Percentiles rank a stretch among this genome's conserved stretches.
Conservation (phyloP, 345 rosid genomes). For the Rhodomyrtus tomentosa region DNA sequence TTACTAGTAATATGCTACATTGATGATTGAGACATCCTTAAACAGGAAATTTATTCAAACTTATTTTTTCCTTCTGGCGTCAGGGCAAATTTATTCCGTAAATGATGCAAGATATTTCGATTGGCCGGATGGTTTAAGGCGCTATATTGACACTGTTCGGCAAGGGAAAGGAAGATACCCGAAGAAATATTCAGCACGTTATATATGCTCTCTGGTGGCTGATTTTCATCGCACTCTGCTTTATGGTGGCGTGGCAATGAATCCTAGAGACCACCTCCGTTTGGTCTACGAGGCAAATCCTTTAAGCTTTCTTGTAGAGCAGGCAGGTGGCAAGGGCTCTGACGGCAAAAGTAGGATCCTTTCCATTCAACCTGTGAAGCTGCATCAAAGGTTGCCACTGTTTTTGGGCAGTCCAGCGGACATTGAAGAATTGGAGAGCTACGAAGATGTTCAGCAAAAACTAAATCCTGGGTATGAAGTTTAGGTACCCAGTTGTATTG, state of each 20-base stretch:
- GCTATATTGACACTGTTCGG: conserved; percentile 67
- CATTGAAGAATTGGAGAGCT: conserved; percentile 72
- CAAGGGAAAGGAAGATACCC: conserved; percentile 88
- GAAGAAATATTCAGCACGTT: conserved; percentile 87
- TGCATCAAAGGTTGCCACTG: conserved; percentile 84
- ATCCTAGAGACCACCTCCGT: conserved; percentile 90
- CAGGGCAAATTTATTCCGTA: conserved; percentile 92
- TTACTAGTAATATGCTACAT: not conserved
- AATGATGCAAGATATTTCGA: conserved; percentile 91
- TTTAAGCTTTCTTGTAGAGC: conserved; percentile 77
- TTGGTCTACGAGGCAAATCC: conserved; percentile 91
- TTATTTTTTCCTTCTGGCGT: not conserved
- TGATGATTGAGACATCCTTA: not conserved
- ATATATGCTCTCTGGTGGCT: conserved; percentile 87
- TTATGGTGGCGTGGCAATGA: conserved; percentile 93
- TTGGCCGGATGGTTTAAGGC: conserved; percentile 87
- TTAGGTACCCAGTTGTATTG: conserved; percentile 4
- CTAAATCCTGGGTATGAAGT: conserved; percentile 96
- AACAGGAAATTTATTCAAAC: not conserved
- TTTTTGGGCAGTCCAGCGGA: conserved; percentile 80
- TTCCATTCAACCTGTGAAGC: conserved; percentile 71
- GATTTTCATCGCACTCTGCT: conserved; percentile 82
- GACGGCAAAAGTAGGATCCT: conserved; percentile 68
- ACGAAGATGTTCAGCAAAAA: conserved; percentile 76
- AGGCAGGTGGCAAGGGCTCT: conserved; percentile 84